Base-by-base conservation (phyloP, 495 filamentous ascomycete species). In the Glarea lozoyensis region DNA sequence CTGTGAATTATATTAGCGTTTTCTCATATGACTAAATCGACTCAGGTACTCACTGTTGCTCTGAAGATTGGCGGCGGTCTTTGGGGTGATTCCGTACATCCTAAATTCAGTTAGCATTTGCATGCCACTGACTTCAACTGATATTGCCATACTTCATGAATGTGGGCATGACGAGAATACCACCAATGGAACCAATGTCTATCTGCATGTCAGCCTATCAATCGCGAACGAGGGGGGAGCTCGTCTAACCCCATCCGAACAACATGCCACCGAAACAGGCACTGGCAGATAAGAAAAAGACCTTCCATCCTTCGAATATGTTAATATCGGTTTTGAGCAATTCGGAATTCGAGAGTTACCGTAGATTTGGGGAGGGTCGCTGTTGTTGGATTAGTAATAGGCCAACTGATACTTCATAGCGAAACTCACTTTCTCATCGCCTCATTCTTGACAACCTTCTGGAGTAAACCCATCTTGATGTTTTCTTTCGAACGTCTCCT, bases 381-480 rank as follows among this genome's bases (percentile, higher is more conserved):
- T 51, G 32, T 11, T 7, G 4, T 37, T 21, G 9, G 32, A 16
- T 35, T 35, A 35, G 32, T 16, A 35, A 16, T 11, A 19, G 11
- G 9, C 4, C 4, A 16, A 37, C 4, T 9, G 11, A 6, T 21
- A 35, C 10, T 20, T 21, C n/a, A n/a, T 7, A 20, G 10, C 35
- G 7, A 21, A n/a, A 46, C 53, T 37, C 4, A 52, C 53, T 61
- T 64, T 61, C 73, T 81, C 78, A 86, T 86, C 32, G 84, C 78
- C 48, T 86, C 81, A 75, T 88, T 88, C 60, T 76, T 76, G 49
- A 86, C 78, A 53, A 88, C 76, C 47, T 71, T 76, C 47, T 64
- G 70, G 23, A 86, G 60, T 39, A 86, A 40, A 50, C 52, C 56
- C 57, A 59, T 66, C 4, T 39, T 45, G 19, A n/a, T n/a, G n/a